Percentiles rank a stretch among this genome's conserved stretches.
Conservation (phyloP, 2,329 filamentous ascomycete species). For the Ilyonectria destructans region DNA sequence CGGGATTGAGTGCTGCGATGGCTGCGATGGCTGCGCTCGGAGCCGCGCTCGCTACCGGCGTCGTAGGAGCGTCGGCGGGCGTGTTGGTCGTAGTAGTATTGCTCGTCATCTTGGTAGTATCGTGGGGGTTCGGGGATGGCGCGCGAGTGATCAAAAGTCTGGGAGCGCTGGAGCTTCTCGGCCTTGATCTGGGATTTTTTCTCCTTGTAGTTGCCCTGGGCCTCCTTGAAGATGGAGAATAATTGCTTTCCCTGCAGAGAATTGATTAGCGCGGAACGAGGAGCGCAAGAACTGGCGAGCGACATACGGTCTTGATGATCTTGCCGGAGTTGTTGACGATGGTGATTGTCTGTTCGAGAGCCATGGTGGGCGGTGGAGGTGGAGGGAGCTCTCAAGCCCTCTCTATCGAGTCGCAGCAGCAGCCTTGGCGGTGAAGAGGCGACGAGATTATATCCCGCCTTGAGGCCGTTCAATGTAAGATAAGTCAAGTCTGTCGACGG, state of each 20-base stretch:
- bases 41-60: constrained; percentile 58
- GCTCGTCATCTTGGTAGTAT: constrained; percentile 53
- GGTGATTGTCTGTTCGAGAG: constrained; percentile 81
- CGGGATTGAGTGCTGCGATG: constrained; percentile 57
- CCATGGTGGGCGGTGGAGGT: constrained; percentile 53
- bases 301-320: constrained; percentile 87
- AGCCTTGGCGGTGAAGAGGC: constrained; percentile 6
- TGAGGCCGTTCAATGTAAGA: not conserved
- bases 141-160: constrained; percentile 64
- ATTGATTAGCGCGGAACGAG: constrained; percentile 33
- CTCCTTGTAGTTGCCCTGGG: constrained; percentile 88
- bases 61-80: constrained; percentile 53
- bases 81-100: constrained; percentile 55
- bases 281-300: not conserved
- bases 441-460: constrained; percentile 8
- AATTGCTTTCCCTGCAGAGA: constrained; percentile 85
- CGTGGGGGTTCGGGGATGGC: constrained; percentile 36
- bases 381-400: constrained; percentile 34
- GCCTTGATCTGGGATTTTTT: constrained; percentile 87
- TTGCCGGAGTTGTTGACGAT: constrained; percentile 94
- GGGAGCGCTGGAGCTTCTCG: constrained; percentile 74
- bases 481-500: not conserved
- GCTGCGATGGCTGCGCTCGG: constrained; percentile 61
- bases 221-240: constrained; percentile 92
- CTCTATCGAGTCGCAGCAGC: constrained; percentile 14